Evolutionary conservation across 192 early-diverging fungal genomes (phyloP).

Genomic region (Coemansia sp.): DNA sequence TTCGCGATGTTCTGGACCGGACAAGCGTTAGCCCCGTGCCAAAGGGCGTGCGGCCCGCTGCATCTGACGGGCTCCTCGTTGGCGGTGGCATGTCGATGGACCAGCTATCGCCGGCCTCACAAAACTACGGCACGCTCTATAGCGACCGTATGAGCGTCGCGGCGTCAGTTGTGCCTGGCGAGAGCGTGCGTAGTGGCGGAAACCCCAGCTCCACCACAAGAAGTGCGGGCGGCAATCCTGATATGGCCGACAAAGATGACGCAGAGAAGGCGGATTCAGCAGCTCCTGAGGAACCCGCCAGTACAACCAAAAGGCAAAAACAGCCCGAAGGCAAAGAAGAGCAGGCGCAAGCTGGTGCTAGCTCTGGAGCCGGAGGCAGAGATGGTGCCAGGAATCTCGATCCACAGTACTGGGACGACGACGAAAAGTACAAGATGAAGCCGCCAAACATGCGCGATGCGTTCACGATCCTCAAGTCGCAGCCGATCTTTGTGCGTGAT

Average conservation of each 20-base stretch:
- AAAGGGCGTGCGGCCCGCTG: slow-evolving; percentile 23
- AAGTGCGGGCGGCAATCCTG: slow-evolving; percentile 8
- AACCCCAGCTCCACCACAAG: background rate
- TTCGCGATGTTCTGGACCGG: slow-evolving; percentile 48
- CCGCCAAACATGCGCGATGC: slow-evolving; percentile 55
- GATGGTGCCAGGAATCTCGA: slow-evolving; percentile 8
- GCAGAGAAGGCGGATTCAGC: background rate
- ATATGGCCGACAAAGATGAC: background rate
- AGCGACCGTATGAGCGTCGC: slow-evolving; percentile 46
- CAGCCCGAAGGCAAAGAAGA: background rate
- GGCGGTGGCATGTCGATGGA: slow-evolving; percentile 54
- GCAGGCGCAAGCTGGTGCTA: background rate
- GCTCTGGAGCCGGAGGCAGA: background rate
- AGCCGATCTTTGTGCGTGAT: slow-evolving; percentile 50
- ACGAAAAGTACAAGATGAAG: slow-evolving; percentile 44
- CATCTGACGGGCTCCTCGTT: slow-evolving; percentile 28
- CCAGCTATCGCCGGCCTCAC: slow-evolving; percentile 21
- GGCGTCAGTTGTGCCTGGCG: slow-evolving; percentile 35
- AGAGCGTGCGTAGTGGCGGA: slow-evolving; percentile 22
- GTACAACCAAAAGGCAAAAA: too few species aligned
- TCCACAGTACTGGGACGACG: slow-evolving; percentile 51
- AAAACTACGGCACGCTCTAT: slow-evolving; percentile 25
- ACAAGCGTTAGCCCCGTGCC: slow-evolving; percentile 52
- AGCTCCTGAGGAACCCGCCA: background rate
- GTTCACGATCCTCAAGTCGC: slow-evolving; percentile 51